A percentile compares a stretch with the other conserved stretches of the same genome.
These are phyloP conservation scores for Teunomyces gatunensis DNA, from an alignment of 805 yeast species.

Conservation along the genomic window DNA sequence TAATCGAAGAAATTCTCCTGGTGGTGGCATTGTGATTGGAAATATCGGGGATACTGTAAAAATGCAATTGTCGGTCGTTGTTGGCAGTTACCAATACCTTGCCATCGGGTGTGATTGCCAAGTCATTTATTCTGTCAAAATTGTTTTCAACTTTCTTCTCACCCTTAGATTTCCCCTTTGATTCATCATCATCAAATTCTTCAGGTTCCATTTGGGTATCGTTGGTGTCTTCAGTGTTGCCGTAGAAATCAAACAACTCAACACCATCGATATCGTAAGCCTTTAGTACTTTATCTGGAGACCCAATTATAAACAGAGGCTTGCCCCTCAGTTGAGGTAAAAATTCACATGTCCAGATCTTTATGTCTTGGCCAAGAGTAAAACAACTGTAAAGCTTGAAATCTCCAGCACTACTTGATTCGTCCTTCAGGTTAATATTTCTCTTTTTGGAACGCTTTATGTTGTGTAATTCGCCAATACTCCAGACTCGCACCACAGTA, in stretches of 20 bases:
- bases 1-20: slow-evolving; percentile 43
- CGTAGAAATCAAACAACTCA: slow-evolving; percentile 43
- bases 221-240: slow-evolving; percentile 26
- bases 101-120: slow-evolving; percentile 66
- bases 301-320: slow-evolving; percentile 63
- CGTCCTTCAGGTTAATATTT: slow-evolving; percentile 23
- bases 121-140: slow-evolving; percentile 59
- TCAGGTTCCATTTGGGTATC: slow-evolving; percentile 7
- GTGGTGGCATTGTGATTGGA: slow-evolving; percentile 32
- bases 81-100: slow-evolving; percentile 61
- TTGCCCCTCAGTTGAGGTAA: slow-evolving; percentile 45
- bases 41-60: slow-evolving; percentile 51
- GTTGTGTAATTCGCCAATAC: slow-evolving; percentile 36
- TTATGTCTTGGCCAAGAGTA: slow-evolving; percentile 37
- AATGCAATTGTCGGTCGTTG: slow-evolving; percentile 57
- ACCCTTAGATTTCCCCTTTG: slow-evolving; percentile 1
- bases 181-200: slow-evolving; percentile 4
- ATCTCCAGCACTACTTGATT: slow-evolving; percentile 7
- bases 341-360: slow-evolving; percentile 62
- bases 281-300: slow-evolving; percentile 64
- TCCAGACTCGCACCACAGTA: slow-evolving; percentile 69
- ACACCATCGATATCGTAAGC: slow-evolving; percentile 38
- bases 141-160: slow-evolving; percentile 15
- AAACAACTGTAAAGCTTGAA: slow-evolving; percentile 32
- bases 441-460: slow-evolving; percentile 14